Evolutionary conservation across 805 yeast genomes (phyloP), one percentile per base, ranked within the genome.

Genomic region (Saturnispora sanitii): DNA sequence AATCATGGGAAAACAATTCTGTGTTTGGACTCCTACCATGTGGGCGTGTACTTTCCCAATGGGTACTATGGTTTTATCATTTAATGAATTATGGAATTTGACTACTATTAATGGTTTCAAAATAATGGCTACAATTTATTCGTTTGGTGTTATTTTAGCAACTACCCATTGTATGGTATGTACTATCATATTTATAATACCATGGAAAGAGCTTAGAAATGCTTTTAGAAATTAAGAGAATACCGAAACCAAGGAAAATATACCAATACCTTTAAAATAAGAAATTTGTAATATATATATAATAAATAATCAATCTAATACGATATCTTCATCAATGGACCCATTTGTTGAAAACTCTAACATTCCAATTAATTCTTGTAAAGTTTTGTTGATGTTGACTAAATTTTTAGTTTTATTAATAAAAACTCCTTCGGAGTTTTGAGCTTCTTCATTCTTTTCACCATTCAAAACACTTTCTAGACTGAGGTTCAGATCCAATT

Each of bases 31-130:
- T 22, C 66, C 67, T 47, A 69, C 73, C 1, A 76, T 77, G 75
- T 83, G 95, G 95, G 77, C 87, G 15, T 73, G 82, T 66, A 82
- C 95, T 47, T 87, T 87, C 78, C 96, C 95, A 4, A 52, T 86
- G 50, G 96, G 95, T 2, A 84, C 94, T 0, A 77, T 83, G 79
- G 66, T 80, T 0, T 56, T 81, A 12, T 75, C 85, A 2, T 69
- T 75, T 43, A 57, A 65, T 8, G 71, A 75, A 49, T 53, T 86
- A 16, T 78, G 66, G 32, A 50, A 45, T 3, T 54, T 70, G 2
- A 73, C 71, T 36, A 70, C 70, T 2, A 54, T 81, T 48, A 52
- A 57, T 9, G 75, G 82, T 1, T 82, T 84, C 58, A 67, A 73
- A 47, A 77, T 79, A 8, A 47, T 83, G 20, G 73, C 80, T 12